Evolutionary conservation across 768 basidiomycete species (phyloP), one percentile per base, ranked within the genome.

Genomic region (Cantharellus anzutake): DNA sequence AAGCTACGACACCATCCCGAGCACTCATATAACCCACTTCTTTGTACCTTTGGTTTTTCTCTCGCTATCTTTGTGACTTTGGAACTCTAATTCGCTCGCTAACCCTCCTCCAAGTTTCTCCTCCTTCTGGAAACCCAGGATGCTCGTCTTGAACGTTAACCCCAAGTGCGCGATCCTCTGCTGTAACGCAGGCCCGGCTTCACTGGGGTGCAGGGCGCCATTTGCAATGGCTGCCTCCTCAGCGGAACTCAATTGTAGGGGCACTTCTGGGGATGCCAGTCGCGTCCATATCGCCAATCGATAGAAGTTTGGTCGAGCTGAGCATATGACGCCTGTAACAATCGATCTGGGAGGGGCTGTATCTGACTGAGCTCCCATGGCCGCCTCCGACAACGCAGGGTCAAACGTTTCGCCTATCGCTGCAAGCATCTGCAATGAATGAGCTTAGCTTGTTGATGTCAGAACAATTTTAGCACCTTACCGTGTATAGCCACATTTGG

Each of bases 391-490:
- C 55, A 88, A 78, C 59, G 82, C 79, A 14, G 93, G 90, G 71
- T 98, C 96, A 70, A 96, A 97, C 0, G 92, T 99, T 73, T 99
- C 96, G 58, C 96, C 96, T 64, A 99, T 99, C 51, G 94, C 96
- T 62, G 96, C 96, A 61, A 99, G 82, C 94, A 98, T 97, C 96
- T 98, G 70, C 2, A 7, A 38, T 4, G 41, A 1, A n/a, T 60
- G 35, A 39, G 29, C 56, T 20, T 59, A 14, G 7, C 39, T 20
- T 3, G 4, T 34, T 60, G n/a, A 5, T 5, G 60, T 57, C 41
- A 11, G 42, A 5, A 41, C 42, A 37, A n/a, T 38, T 5, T 14
- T 7, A 37, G 16, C 29, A 29, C 20, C 20, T 60, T 69, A 96
- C 94, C 57, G 96, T 99, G 73, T 92, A 93, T 59, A 99, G 78